Conservation (phyloP, 495 filamentous ascomycete species). For the Amniculicola lignicola region DNA sequence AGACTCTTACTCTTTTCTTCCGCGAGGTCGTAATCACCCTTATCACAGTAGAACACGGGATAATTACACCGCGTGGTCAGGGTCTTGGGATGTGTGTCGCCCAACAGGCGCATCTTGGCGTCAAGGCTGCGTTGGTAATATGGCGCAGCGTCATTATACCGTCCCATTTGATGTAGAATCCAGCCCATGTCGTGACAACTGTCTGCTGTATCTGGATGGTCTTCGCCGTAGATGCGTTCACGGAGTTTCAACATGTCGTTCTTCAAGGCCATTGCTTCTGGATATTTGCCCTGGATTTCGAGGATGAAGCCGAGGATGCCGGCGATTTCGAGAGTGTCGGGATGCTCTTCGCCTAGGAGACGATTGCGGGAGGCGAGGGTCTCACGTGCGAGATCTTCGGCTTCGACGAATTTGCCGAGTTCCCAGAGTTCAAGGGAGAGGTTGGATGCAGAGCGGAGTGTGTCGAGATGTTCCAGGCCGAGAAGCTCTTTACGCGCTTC, state of each 20-base stretch:
- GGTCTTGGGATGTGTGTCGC: slow-evolving; percentile 9
- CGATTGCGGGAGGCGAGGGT: slow-evolving; percentile 2
- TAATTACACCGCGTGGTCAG: slow-evolving; percentile 12
- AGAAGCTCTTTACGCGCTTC: slow-evolving; percentile 5
- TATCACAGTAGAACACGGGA: slow-evolving; percentile 18
- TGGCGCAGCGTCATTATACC: slow-evolving; percentile 6
- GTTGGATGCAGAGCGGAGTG: slow-evolving; percentile 3
- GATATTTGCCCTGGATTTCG: slow-evolving; percentile 12
- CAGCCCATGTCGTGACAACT: slow-evolving; percentile 16
- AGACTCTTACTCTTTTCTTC: neutral
- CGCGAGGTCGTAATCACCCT: slow-evolving; percentile 11
- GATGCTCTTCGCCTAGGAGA: slow-evolving; percentile 13
- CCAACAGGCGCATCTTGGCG: slow-evolving; percentile 3
- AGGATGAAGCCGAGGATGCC: slow-evolving; percentile 17
- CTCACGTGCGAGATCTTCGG: slow-evolving; percentile 8
- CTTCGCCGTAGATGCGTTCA: slow-evolving; percentile 8
- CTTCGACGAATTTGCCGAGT: slow-evolving; percentile 14
- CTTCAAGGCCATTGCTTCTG: slow-evolving; percentile 7
- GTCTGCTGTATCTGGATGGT: slow-evolving; percentile 19
- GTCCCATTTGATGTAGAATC: slow-evolving; percentile 15
- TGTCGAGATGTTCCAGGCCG: slow-evolving; percentile 11
- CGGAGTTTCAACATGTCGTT: slow-evolving; percentile 1
- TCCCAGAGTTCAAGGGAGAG: slow-evolving; percentile 18
- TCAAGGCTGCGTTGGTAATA: slow-evolving; percentile 4
- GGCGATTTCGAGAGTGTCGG: slow-evolving; percentile 13